phyloP scores from a whole-genome alignment of 2,329 filamentous ascomycete species.

The Fusarium sp. region DNA sequence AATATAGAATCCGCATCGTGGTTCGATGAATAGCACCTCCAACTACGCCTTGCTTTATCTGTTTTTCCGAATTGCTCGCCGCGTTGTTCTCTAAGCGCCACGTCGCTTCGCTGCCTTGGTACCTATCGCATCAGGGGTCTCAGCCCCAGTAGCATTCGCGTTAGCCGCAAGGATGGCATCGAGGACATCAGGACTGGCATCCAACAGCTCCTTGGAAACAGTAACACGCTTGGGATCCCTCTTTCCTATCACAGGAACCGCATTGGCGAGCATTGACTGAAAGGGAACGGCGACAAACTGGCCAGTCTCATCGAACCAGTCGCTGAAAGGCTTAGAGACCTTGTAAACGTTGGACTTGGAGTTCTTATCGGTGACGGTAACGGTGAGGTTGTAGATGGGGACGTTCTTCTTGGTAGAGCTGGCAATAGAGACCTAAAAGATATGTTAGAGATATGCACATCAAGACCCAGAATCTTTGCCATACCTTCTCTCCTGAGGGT shows the following conservation, averaged over 20 bases:
- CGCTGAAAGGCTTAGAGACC: conserved; percentile 73
- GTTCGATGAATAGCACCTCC: neutral
- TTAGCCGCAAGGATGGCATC: conserved; percentile 58
- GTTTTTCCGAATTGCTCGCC: conserved; percentile 42
- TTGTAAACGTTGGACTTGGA: conserved; percentile 59
- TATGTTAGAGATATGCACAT: conserved; percentile 21
- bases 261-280: conserved; percentile 79
- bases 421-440: conserved; percentile 74
- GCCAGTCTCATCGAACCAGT: conserved; percentile 81
- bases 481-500: conserved; percentile 74
- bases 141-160: conserved; percentile 42
- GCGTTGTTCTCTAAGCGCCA: conserved; percentile 47
- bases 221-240: conserved; percentile 71
- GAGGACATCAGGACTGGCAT: conserved; percentile 60
- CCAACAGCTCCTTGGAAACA: conserved; percentile 51
- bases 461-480: conserved; percentile 52
- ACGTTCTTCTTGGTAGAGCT: conserved; percentile 81
- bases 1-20: conserved; percentile 8
- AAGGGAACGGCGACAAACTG: conserved; percentile 80
- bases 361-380: conserved; percentile 62
- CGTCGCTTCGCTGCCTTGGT: conserved; percentile 60
- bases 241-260: conserved; percentile 72
- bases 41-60: neutral
- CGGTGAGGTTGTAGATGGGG: conserved; percentile 80
- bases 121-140: conserved; percentile 49